phyloP scores from a whole-genome alignment of 176 grass and related monocot species.

The Lolium multiflorum region DNA sequence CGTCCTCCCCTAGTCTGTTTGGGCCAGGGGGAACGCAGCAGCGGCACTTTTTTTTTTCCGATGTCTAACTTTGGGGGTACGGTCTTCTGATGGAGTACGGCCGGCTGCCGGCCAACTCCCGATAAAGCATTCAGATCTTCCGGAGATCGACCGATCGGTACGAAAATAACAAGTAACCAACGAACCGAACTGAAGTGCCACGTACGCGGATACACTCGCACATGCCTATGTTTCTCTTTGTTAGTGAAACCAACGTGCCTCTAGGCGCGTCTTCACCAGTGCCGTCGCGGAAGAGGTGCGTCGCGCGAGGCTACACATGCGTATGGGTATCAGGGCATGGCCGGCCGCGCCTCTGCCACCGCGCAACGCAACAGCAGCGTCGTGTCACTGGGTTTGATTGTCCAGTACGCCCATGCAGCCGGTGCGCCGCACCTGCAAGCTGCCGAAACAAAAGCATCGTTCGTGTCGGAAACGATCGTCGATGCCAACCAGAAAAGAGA shows the following conservation, averaged over 20 bases:
- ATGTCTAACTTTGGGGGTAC: too few species aligned
- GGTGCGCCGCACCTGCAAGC: not conserved
- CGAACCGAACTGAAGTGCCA: constrained; percentile 6
- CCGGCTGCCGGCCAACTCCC: not conserved
- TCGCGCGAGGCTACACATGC: too few species aligned
- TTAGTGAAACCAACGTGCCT: not conserved
- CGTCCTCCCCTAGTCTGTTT: too few species aligned
- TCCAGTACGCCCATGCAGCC: not conserved
- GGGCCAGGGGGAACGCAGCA: too few species aligned
- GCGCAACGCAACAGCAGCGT: too few species aligned
- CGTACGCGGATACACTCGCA: constrained; percentile 19
- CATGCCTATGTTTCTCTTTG: not conserved
- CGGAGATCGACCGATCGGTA: not conserved
- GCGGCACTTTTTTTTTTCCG: too few species aligned
- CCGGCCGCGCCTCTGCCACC: too few species aligned
- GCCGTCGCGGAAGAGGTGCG: too few species aligned
- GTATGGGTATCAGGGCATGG: too few species aligned
- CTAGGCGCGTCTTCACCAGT: not conserved
- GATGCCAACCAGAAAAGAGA: not conserved
- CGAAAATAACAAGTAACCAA: not conserved
- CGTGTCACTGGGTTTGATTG: not conserved
- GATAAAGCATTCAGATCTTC: not conserved
- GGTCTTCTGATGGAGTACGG: too few species aligned
- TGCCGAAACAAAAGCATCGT: not conserved
- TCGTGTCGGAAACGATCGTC: not conserved